Base-by-base conservation (phyloP, 768 basidiomycete species). In the Pulveroboletus sp. region DNA sequence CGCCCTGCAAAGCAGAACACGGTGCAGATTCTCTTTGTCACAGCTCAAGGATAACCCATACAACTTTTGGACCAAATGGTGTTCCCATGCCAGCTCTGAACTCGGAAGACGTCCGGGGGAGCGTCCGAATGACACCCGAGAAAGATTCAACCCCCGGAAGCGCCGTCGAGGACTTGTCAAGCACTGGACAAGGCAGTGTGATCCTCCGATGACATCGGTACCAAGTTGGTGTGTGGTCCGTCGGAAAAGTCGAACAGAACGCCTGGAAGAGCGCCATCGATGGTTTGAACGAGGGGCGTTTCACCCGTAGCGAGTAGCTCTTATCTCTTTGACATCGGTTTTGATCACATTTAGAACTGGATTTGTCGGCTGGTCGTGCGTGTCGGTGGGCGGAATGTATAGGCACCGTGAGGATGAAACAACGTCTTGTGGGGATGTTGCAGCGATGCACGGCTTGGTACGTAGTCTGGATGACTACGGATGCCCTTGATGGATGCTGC, bases 351-450 rank as follows among this genome's bases (percentile, higher is more conserved):
- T 21, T 2, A 39, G 28, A 21, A n/a, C 32, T 9, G 21, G 8
- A 32, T 31, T 44, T 27, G 27, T 39, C 21, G 35, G 43, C 28
- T 43, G 27, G n/a, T 27, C 14, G 21, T 21, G 21, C 21, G 17
- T 3, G 37, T 40, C 31, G 42, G 40, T 35, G 39, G 43, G 21
- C 27, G 45, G 49, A 56, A 52, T 37, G 33, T 28, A 50, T 55
- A 57, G 37, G 55, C 17, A 33, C 55, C 24, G 27, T 18, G 38
- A 37, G 24, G 15, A 32, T 33, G 38, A 47, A 52, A 40, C 44
- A 35, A 24, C 15, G 15, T 24, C 43, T 44, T 11, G 14, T 21
- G 10, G 7, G 43, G 15, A 27, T 18, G 42, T 24, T 15, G 32
- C 31, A 14, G 32, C 32, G 21, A 21, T 21, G 21, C 21, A 21